These are phyloP conservation scores for Cephalotrichum gorgonifer DNA, from an alignment of 2,329 filamentous ascomycete species.

Conservation along the genomic window DNA sequence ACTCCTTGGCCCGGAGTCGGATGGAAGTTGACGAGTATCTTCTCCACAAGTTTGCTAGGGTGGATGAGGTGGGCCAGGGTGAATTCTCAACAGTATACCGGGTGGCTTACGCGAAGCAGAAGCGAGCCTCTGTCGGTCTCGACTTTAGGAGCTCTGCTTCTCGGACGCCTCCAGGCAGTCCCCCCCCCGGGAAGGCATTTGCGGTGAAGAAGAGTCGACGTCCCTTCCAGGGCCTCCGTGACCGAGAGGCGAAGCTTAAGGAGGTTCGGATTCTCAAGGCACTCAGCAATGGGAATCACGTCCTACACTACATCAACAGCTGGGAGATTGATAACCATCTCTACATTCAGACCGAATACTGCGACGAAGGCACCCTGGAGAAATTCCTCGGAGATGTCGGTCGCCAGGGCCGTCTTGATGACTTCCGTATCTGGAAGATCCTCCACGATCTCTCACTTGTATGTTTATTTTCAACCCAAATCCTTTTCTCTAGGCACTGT, in stretches of 20 bases:
- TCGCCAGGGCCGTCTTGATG: conserved; percentile 76
- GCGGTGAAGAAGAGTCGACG: conserved; percentile 91
- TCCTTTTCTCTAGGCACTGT: not conserved
- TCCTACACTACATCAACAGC: conserved; percentile 71
- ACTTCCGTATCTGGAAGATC: conserved; percentile 98
- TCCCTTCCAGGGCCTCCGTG: conserved; percentile 65
- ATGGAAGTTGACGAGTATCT: conserved; percentile 65
- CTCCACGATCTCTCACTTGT: conserved; percentile 76
- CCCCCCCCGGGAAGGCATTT: conserved; percentile 55
- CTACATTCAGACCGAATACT: conserved; percentile 97
- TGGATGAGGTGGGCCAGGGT: conserved; percentile 72
- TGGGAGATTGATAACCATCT: conserved; percentile 82
- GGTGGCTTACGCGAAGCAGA: conserved; percentile 39
- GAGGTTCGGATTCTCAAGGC: conserved; percentile 73
- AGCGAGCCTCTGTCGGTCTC: conserved; percentile 11
- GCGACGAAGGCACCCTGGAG: conserved; percentile 85
- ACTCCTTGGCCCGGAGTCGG: conserved; percentile 51
- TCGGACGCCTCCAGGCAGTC: conserved; percentile 31
- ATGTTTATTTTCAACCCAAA: conserved; percentile 25
- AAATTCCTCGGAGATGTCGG: conserved; percentile 77
- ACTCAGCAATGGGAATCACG: conserved; percentile 72
- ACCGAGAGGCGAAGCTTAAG: conserved; percentile 72
- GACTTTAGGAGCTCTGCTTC: not conserved
- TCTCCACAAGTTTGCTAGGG: conserved; percentile 66
- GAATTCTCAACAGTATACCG: conserved; percentile 92